Conservation (phyloP, 805 yeast genomes). For the Maudiozyma saulgeensis region DNA sequence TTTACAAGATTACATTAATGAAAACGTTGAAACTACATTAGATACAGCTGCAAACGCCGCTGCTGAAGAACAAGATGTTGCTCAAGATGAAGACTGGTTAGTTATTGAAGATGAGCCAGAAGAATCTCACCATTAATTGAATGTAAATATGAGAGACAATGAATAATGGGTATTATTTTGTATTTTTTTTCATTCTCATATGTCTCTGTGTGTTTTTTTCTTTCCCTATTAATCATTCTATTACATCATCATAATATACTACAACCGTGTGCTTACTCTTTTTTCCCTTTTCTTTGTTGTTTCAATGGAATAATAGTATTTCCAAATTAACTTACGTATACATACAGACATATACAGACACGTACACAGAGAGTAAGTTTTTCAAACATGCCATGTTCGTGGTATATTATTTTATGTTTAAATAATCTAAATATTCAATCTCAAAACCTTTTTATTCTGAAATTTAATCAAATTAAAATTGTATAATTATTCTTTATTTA, state of each 20-base stretch:
- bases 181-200: neutral
- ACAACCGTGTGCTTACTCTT: neutral
- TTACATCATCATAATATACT: neutral
- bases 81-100: slow-evolving; percentile 57
- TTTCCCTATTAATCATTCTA: neutral
- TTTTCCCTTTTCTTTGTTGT: neutral
- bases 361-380: too few species aligned
- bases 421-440: neutral
- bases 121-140: slow-evolving; percentile 12
- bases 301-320: neutral
- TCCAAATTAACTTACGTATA: neutral
- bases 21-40: slow-evolving; percentile 74
- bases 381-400: too few species aligned
- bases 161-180: neutral
- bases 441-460: neutral
- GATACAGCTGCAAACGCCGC: slow-evolving; percentile 56
- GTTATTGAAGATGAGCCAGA: slow-evolving; percentile 65
- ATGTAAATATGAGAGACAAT: neutral
- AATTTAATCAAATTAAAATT: too few species aligned
- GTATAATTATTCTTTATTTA: too few species aligned
- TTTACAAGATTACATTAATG: slow-evolving; percentile 55
- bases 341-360: too few species aligned
- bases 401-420: neutral
- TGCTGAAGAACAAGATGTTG: slow-evolving; percentile 29
- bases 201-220: neutral